Evolutionary conservation across 306 rosid genomes (phyloP), one percentile per base, ranked within the genome.

Genomic region (Acacia acuminata): DNA sequence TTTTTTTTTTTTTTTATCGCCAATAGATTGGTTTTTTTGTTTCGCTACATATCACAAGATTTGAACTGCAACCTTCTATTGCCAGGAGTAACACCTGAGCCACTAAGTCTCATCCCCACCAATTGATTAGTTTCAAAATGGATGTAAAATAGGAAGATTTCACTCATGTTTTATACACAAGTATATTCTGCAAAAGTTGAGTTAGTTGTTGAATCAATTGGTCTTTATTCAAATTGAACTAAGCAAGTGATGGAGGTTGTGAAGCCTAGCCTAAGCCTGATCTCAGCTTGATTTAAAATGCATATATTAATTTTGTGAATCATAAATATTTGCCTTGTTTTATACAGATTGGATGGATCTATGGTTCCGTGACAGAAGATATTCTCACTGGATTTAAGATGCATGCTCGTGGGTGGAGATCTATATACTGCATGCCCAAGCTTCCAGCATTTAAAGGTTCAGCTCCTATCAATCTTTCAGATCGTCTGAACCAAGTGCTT

Each of bases 371-470:
- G 78, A 94, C 98, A 58, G 98, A 94, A 85, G 98, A 94, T 91
- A 94, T 94, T 87, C 94, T 94, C 25, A 94, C 98, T 25, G 98
- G 98, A 75, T 94, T 94, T 84, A 94, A 94, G 88, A 94, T 94
- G 98, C 98, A 94, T 77, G 97, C 98, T 55, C 97, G 98, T 32
- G 98, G 98, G 36, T 94, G 98, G 98, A 86, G 98, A 50, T 94
- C 98, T 14, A 79, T 94, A 48, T 94, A 94, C 83, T 92, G 98
- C 89, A 94, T 90, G 84, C 98, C 98, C 19, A 84, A 92, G 89
- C 98, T 80, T 5, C 34, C 98, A 6, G 98, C 98, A 42, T 94
- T 94, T 84, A 94, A 94, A 87, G 98, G 98, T 67, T 94, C 98
- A 50, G 98, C 97, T 75, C 98, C 98, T 32, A 94, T 94, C 77